These are phyloP conservation scores for Barnettozyma siamensis DNA, from an alignment of 805 yeast species.

Conservation along the genomic window DNA sequence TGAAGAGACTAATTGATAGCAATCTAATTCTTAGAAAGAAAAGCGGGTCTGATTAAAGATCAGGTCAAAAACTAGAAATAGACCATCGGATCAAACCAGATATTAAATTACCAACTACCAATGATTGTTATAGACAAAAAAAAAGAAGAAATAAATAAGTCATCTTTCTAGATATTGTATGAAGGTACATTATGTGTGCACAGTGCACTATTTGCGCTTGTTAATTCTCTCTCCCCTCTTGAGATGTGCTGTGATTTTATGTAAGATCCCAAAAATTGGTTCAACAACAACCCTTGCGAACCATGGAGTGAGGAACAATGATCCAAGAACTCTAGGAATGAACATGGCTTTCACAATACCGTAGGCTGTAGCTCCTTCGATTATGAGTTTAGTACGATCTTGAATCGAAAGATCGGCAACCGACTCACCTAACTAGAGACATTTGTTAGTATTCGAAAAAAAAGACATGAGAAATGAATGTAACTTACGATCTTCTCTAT, in stretches of 20 bases:
- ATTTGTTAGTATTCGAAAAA: too few species aligned
- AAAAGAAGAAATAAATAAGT: too few species aligned
- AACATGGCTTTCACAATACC: slow-evolving; percentile 57
- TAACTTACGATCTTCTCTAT: slow-evolving; percentile 46
- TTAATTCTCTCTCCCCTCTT: not conserved
- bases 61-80: too few species aligned
- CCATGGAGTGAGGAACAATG: slow-evolving; percentile 50
- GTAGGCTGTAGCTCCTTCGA: slow-evolving; percentile 74
- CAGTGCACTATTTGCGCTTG: not conserved
- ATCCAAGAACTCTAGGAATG: slow-evolving; percentile 47
- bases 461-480: too few species aligned
- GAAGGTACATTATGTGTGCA: too few species aligned
- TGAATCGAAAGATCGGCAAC: slow-evolving; percentile 32
- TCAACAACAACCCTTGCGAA: slow-evolving; percentile 46
- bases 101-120: too few species aligned
- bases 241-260: slow-evolving; percentile 2
- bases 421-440: slow-evolving; percentile 22
- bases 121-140: too few species aligned
- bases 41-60: too few species aligned
- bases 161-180: too few species aligned
- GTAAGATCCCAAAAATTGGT: slow-evolving; percentile 31
- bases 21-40: too few species aligned
- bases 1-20: too few species aligned
- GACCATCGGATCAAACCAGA: too few species aligned
- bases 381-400: slow-evolving; percentile 48